Base-by-base conservation (phyloP, 805 yeast genomes). In the Candida adriatica region DNA sequence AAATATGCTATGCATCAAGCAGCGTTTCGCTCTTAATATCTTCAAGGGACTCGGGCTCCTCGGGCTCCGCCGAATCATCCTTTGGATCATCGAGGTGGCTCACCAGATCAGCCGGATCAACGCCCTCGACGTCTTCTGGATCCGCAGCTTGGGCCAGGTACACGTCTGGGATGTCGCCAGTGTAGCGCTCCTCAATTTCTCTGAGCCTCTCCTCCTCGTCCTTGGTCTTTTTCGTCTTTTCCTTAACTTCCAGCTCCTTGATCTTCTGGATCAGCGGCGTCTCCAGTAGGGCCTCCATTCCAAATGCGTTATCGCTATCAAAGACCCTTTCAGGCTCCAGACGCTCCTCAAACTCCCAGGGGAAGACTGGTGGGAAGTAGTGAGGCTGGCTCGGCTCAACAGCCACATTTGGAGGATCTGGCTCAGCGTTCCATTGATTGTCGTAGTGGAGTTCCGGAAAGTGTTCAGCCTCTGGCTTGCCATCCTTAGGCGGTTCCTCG, bases 401-500 rank as follows among this genome's bases (percentile, higher is more conserved):
- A n/a, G n/a, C n/a, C n/a, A n/a, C n/a, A n/a, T n/a, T 27, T 16
- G 26, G 27, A 9, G 26, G 13, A 13, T 16, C 23, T 18, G 30
- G 27, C 13, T 24, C 19, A n/a, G n/a, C 27, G 8, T 44, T 42
- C 55, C 55, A 50, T 13, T 36, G 35, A 26, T 41, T 34, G 14
- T 27, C 19, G 16, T 35, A 41, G 21, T 42, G 38, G 9, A 42
- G 16, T 16, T 43, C 42, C 6, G 51, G 49, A 40, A 54, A 44
- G 9, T 28, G 13, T 2, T 42, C 43, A 16, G 56, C 56, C 28
- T 53, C 52, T 14, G 58, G 51, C 18, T 20, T 33, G 8, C 54
- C 51, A 23, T 43, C 35, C 24, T 41, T 45, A 15, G 75, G 74
- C 8, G 74, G 74, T 7, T 60, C 56, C 27, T 56, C 62, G 9